Evolutionary conservation across 208 protist species (phyloP).

Genomic region (Leishmania martiniquensis): DNA sequence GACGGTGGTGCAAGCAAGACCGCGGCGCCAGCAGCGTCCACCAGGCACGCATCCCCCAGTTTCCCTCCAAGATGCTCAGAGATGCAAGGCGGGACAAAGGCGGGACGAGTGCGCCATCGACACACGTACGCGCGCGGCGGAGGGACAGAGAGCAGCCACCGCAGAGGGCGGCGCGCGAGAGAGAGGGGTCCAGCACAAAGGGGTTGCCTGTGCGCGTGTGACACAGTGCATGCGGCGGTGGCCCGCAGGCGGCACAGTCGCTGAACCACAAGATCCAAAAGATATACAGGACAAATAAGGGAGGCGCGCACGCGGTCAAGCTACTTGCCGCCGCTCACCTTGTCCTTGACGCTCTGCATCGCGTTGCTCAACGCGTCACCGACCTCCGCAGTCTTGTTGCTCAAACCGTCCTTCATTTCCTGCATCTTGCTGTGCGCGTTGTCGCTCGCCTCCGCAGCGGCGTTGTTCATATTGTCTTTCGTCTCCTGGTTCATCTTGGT

Average conservation of each 20-base stretch:
- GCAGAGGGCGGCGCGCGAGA: neutral
- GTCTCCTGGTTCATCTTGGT: constrained; percentile 10
- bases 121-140: neutral
- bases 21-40: neutral
- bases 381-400: neutral
- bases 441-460: constrained; percentile 1
- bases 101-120: neutral
- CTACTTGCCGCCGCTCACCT: neutral
- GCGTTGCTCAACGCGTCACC: neutral
- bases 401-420: constrained; percentile 4
- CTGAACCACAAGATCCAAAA: neutral
- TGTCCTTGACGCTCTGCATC: neutral
- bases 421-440: neutral
- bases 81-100: neutral
- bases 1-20: neutral
- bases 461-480: constrained; percentile 7
- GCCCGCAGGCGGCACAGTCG: neutral
- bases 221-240: neutral
- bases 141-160: neutral
- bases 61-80: neutral
- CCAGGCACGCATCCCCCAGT: neutral
- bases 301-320: neutral
- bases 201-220: neutral
- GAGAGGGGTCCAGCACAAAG: neutral
- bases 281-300: neutral